Base-by-base conservation (phyloP, 106 monocot genomes). In the Apostasia ramifera region DNA sequence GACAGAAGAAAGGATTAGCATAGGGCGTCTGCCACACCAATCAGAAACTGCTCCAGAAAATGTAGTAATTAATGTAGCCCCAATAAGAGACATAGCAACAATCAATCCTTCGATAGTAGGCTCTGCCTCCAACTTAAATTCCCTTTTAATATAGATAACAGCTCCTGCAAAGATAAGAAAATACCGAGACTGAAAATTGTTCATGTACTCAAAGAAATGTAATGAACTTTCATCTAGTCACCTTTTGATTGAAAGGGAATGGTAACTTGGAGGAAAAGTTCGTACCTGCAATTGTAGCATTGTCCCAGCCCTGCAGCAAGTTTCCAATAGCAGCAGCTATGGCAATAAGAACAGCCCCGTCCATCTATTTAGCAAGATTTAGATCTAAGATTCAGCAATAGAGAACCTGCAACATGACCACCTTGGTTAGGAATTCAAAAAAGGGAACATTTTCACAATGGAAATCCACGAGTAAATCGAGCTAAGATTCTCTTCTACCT, bases 281-380 rank as follows among this genome's bases (percentile, higher is more conserved):
- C 7, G 56, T 67, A 77, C 81, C 81, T 55, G 81, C 68, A 73
- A 81, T 81, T 1, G 81, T 81, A 44, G 81, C 81, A 76, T 81
- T 81, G 53, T 81, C 81, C 81, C 81, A 81, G 44, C 81, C 81
- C 54, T 77, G 81, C 69, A 81, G 59, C 55, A 81, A 52, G 59
- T 81, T 81, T 6, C 77, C 81, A 63, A 81, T 77, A 0, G 77
- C 14, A 40, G 81, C 81, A 39, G 77, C 77, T 51, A 81, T 73
- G 2, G 81, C 81, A 43, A 81, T 62, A 26, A 81, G 51, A 12
- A 77, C 73, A 57, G 81, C 77, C 45, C 81, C 81, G 47, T 59
- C 63, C 69, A 77, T 72, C 54, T 66, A 64, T 9, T 7, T 37
- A 5, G 9, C 8, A n/a, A 38, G 43, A 8, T 44, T 15, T 69